Base-by-base conservation (phyloP, 2,329 filamentous ascomycete genomes). In the Zelopaecilomyces penicillatus region DNA sequence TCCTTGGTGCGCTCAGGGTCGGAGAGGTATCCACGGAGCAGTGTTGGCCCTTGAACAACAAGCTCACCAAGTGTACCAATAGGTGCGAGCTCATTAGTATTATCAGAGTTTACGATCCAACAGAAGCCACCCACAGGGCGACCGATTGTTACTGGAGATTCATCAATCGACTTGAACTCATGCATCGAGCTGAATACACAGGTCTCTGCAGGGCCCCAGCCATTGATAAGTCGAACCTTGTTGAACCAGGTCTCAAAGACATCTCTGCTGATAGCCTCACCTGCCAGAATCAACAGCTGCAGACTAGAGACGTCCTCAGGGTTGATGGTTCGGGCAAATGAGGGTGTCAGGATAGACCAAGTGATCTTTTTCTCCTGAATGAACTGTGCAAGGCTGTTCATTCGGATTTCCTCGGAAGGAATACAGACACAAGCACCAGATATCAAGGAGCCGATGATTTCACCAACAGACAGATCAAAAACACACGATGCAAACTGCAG, bases 391-490 rank as follows among this genome's bases (percentile, higher is more conserved):
- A 34, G n/a, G 32, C n/a, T n/a, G n/a, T 34, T n/a, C 32, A 8
- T 34, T 7, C 32, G 32, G n/a, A 8, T n/a, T n/a, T 34, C 8
- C 8, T 34, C 32, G 32, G 7, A 74, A 2, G 73, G 71, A 12
- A 76, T 70, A 52, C 71, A 74, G 7, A 75, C 62, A 44, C 69
- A 73, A 9, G 69, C 71, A 29, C 71, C 71, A 7, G 61, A 57
- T 26, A 66, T 61, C 12, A 75, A 61, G 0, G 71, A 73, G 44
- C 68, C 71, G 27, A 74, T 67, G 59, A 75, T 72, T 47, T 71
- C 71, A 48, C 69, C 66, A 19, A 74, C 66, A 42, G 68, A 69
- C 40, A 70, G 70, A 45, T 76, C 73, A 45, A 75, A 75, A 5
- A 70, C 71, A 49, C 74, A 73, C 2, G 69, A 67, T 4, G 65